A percentile compares a stretch with the other conserved stretches of the same genome.
phyloP scores from a whole-genome alignment of 257 asterid species.

The Haberlea rhodopensis region DNA sequence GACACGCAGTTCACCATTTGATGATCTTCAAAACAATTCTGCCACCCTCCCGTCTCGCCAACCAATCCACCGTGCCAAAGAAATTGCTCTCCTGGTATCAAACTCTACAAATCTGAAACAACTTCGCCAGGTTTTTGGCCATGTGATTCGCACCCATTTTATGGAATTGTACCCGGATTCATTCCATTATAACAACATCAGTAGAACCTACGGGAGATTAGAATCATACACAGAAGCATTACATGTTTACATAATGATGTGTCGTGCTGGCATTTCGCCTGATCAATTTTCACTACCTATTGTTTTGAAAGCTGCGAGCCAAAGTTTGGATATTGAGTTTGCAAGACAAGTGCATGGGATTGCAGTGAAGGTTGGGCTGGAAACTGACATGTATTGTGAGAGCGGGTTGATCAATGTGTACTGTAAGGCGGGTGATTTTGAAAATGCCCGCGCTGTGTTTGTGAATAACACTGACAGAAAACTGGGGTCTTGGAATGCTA shows the following conservation, averaged over 20 bases:
- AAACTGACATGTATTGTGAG: constrained; percentile 59
- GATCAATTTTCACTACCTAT: constrained; percentile 58
- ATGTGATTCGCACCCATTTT: constrained; percentile 54
- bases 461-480: constrained; percentile 52
- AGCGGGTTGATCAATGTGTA: constrained; percentile 75
- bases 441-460: constrained; percentile 61
- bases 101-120: constrained; percentile 41
- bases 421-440: constrained; percentile 45
- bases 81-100: constrained; percentile 48
- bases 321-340: not conserved
- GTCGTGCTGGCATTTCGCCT: not conserved
- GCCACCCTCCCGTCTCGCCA: too few relatives aligned
- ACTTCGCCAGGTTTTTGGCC: constrained; percentile 55
- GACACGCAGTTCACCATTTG: not conserved
- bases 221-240: constrained; percentile 59
- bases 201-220: constrained; percentile 55
- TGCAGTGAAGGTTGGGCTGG: constrained; percentile 51
- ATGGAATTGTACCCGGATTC: constrained; percentile 42
- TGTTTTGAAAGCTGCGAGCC: constrained; percentile 54
- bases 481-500: constrained; percentile 91
- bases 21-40: not conserved
- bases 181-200: constrained; percentile 73
- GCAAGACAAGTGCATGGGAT: constrained; percentile 51
- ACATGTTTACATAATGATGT: constrained; percentile 54
- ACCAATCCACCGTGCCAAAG: constrained; percentile 29